Conservation (phyloP, 2,329 filamentous ascomycete genomes). For the Parafenestella ontariensis region DNA sequence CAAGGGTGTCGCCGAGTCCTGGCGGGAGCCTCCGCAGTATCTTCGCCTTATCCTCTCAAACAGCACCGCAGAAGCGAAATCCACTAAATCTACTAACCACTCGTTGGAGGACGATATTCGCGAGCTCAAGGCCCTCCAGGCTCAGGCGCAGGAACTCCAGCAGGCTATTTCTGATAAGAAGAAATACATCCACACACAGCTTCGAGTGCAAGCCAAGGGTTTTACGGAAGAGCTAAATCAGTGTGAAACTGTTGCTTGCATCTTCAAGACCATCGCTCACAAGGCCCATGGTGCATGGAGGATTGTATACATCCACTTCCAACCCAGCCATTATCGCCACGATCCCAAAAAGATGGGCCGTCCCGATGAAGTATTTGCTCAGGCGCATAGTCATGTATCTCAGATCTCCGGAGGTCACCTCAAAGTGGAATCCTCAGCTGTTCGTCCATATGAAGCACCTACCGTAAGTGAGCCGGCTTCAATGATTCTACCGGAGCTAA, state of each 20-base stretch:
- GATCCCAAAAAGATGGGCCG: constrained; percentile 31
- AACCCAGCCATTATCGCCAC: constrained; percentile 28
- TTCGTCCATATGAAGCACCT: constrained; percentile 21
- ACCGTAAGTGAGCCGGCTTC: constrained; percentile 9
- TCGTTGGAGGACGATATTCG: constrained; percentile 51
- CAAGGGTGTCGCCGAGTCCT: constrained; percentile 39
- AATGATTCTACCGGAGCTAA: neutral
- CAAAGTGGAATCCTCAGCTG: constrained; percentile 11
- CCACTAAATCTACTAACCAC: constrained; percentile 7
- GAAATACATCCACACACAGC: constrained; percentile 39
- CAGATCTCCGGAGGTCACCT: constrained; percentile 25
- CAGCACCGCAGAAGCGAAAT: constrained; percentile 5
- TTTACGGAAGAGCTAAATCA: constrained; percentile 50
- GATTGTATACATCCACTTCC: constrained; percentile 38
- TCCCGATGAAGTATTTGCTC: constrained; percentile 29
- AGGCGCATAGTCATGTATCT: constrained; percentile 20
- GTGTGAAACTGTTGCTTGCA: constrained; percentile 54
- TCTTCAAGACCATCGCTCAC: constrained; percentile 49
- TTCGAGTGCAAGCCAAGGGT: constrained; percentile 37
- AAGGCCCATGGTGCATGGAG: constrained; percentile 46
- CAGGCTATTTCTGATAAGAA: constrained; percentile 47
- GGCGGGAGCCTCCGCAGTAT: constrained; percentile 46
- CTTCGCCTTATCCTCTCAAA: constrained; percentile 37
- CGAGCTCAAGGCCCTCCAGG: constrained; percentile 50
- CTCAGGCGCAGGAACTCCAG: constrained; percentile 48